Base-by-base conservation (phyloP, 106 monocot species). In the Acorus calamus region DNA sequence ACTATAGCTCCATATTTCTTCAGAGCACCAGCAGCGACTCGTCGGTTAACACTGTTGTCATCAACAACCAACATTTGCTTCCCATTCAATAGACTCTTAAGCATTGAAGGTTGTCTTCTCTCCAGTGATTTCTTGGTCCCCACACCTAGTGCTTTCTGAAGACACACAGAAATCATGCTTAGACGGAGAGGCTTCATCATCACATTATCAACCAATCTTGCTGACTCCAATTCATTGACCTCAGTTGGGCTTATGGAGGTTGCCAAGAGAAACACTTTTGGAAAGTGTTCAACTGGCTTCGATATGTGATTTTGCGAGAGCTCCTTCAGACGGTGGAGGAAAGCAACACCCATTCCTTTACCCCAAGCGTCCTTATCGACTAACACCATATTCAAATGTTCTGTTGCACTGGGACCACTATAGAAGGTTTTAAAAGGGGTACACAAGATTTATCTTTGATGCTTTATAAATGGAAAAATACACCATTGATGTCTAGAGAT, bases 51-150 rank as follows among this genome's bases (percentile, higher is more conserved):
- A 14, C 61, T 63, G 73, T 92, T 92, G 62, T 92, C 92, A 61
- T 92, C 92, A 41, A 92, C 92, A 52, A 92, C 87, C 48, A 87
- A 60, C 47, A 92, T 92, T 7, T 73, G 66, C 51, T 84, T 92
- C 46, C 77, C 84, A 45, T 13, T 78, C 11, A 92, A 73, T 9
- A 92, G 53, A 64, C 78, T 83, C 50, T 62, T 59, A 53, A 92
- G 87, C 46, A 65, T 73, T 14, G 48, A 8, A 51, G 74, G 71
- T 65, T 81, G 66, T 43, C 68, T 65, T 52, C 8, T 67, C 3
- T 59, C 70, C 45, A 65, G 69, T 11, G 64, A 70, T 52, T 68
- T 75, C 64, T 64, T 80, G 49, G 57, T 55, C 4, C 60, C 73
- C 10, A 83, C 59, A 10, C 83, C 86, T 14, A 86, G 56, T 50